A percentile compares a stretch with the other conserved stretches of the same genome.
Conservation (phyloP, 495 filamentous ascomycete species). For the Glutinoglossum americanum region DNA sequence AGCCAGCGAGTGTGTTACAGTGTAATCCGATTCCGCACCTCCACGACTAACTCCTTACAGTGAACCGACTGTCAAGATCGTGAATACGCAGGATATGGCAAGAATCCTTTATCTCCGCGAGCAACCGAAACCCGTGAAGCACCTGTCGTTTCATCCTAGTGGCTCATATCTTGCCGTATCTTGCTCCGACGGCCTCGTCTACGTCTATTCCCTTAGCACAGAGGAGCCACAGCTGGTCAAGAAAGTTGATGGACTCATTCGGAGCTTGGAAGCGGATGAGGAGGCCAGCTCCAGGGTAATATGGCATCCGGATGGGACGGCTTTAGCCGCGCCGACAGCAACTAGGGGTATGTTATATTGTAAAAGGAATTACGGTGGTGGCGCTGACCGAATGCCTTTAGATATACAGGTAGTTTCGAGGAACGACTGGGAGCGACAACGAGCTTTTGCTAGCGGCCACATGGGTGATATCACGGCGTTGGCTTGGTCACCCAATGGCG, state of each 20-base stretch:
- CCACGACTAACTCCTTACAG: slow-evolving; percentile 14
- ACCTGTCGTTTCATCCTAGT: slow-evolving; percentile 71
- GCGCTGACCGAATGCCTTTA: not conserved
- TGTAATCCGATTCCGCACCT: not conserved
- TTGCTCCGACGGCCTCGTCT: slow-evolving; percentile 69
- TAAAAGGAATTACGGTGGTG: not conserved
- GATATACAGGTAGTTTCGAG: slow-evolving; percentile 74
- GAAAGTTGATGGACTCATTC: slow-evolving; percentile 73
- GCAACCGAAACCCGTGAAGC: slow-evolving; percentile 66
- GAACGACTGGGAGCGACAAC: slow-evolving; percentile 70
- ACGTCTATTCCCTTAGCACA: slow-evolving; percentile 64
- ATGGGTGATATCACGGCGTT: slow-evolving; percentile 69
- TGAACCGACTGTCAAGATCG: slow-evolving; percentile 74
- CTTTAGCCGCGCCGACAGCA: slow-evolving; percentile 67
- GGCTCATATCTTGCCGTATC: slow-evolving; percentile 59
- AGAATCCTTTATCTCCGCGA: slow-evolving; percentile 55
- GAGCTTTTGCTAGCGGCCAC: slow-evolving; percentile 55
- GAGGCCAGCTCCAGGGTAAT: slow-evolving; percentile 54
- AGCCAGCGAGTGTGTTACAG: slow-evolving; percentile 55
- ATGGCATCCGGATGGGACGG: slow-evolving; percentile 90
- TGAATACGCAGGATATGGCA: slow-evolving; percentile 56
- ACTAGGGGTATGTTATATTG: slow-evolving; percentile 24
- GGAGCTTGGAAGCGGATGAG: slow-evolving; percentile 50
- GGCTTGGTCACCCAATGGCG: slow-evolving; percentile 87
- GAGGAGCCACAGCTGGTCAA: slow-evolving; percentile 62